These are phyloP conservation scores for Corniculantispora saksenae DNA, from an alignment of 2,329 filamentous ascomycete species.

Conservation along the genomic window DNA sequence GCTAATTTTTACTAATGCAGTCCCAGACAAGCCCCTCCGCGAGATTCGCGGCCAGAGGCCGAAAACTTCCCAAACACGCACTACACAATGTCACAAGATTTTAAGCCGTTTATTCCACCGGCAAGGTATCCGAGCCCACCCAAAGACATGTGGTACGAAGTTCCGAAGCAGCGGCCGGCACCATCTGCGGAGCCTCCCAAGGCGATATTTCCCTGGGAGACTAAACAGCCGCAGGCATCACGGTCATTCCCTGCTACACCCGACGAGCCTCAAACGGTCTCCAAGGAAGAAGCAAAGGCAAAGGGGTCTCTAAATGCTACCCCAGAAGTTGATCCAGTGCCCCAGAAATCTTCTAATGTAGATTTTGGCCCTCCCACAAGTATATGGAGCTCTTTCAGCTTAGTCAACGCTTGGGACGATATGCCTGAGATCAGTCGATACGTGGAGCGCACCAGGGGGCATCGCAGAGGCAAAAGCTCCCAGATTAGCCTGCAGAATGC, in stretches of 20 bases:
- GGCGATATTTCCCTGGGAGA: constrained; percentile 91
- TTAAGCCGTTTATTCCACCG: constrained; percentile 74
- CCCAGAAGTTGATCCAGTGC: background rate
- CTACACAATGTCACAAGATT: constrained; percentile 82
- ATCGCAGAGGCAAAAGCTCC: constrained; percentile 41
- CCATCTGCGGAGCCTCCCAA: constrained; percentile 56
- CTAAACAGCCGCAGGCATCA: constrained; percentile 59
- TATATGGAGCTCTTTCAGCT: constrained; percentile 73
- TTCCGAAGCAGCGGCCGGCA: constrained; percentile 66
- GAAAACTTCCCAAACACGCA: constrained; percentile 75
- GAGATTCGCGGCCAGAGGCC: constrained; percentile 78
- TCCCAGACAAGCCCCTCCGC: constrained; percentile 62
- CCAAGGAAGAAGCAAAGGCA: background rate
- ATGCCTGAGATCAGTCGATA: constrained; percentile 86
- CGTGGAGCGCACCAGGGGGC: constrained; percentile 73
- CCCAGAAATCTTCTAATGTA: constrained; percentile 7
- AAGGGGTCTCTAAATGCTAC: constrained; percentile 25
- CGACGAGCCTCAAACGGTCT: constrained; percentile 20
- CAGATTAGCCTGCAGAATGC: constrained; percentile 30
- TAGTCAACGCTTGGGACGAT: constrained; percentile 90
- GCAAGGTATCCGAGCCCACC: constrained; percentile 78
- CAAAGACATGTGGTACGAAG: constrained; percentile 83
- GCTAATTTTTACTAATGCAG: constrained; percentile 23
- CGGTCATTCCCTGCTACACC: constrained; percentile 56
- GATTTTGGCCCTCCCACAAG: constrained; percentile 45